These are phyloP conservation scores for Boletus sp. DNA, from an alignment of 1,284 basidiomycete species.

Conservation along the genomic window DNA sequence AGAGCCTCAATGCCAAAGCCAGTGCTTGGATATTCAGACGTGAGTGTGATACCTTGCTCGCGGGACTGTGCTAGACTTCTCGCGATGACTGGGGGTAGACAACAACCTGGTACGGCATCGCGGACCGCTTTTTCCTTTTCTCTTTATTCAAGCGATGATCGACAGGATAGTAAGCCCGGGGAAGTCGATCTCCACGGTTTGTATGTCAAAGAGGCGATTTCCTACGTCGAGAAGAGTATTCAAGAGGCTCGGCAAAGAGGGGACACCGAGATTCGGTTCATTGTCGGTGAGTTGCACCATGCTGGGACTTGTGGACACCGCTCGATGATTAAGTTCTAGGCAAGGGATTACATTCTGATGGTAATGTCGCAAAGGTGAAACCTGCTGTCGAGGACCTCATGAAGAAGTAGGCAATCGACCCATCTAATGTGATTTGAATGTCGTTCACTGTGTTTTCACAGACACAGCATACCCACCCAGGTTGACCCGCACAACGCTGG, in stretches of 20 bases:
- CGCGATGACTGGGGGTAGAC: conserved; percentile 44
- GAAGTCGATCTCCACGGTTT: conserved; percentile 90
- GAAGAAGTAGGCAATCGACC: conserved; percentile 52
- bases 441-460: conserved; percentile 7
- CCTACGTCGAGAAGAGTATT: conserved; percentile 66
- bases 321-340: conserved; percentile 35
- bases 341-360: conserved; percentile 84
- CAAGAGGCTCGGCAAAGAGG: conserved; percentile 64
- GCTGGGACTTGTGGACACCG: not conserved
- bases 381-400: conserved; percentile 91
- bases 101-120: conserved; percentile 67
- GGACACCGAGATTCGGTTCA: conserved; percentile 71
- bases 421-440: not conserved
- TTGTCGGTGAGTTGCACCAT: conserved; percentile 64
- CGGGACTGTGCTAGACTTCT: not conserved
- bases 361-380: conserved; percentile 83
- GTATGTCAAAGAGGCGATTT: conserved; percentile 90
- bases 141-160: not conserved
- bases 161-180: conserved; percentile 62
- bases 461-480: conserved; percentile 33
- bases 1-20: conserved; percentile 79
- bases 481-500: conserved; percentile 83
- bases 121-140: not conserved
- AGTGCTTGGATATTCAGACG: conserved; percentile 86
- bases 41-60: conserved; percentile 31